phyloP scores from a whole-genome alignment of 192 early-diverging fungal species.

The Coemansia sp. region DNA sequence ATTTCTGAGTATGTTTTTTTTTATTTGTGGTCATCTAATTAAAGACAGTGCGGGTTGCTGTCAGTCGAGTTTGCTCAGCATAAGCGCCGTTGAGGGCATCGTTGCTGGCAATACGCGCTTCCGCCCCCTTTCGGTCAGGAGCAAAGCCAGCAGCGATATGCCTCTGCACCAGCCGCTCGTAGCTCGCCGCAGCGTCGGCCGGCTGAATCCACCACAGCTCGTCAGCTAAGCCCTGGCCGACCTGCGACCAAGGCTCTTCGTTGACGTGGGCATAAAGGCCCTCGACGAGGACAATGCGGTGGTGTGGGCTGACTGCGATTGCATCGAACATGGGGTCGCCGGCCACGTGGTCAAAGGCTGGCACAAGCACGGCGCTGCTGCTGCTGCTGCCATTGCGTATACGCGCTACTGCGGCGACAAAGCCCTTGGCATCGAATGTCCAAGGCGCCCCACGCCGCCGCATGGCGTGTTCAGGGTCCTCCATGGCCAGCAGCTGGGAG shows the following conservation, averaged over 20 bases:
- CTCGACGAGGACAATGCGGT: slow-evolving; percentile 59
- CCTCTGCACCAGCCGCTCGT: slow-evolving; percentile 42
- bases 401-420: slow-evolving; percentile 23
- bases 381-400: slow-evolving; percentile 2
- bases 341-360: slow-evolving; percentile 59
- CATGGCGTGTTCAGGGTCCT: slow-evolving; percentile 49
- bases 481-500: slow-evolving; percentile 16
- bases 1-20: neutral
- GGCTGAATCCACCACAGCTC: slow-evolving; percentile 58
- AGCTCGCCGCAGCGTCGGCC: slow-evolving; percentile 15
- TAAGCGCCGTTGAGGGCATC: slow-evolving; percentile 42
- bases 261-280: slow-evolving; percentile 57
- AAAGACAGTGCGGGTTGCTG: slow-evolving; percentile 28
- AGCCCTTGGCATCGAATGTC: slow-evolving; percentile 57
- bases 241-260: slow-evolving; percentile 46
- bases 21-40: slow-evolving; percentile 15
- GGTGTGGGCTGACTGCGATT: slow-evolving; percentile 36
- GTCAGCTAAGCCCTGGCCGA: slow-evolving; percentile 31
- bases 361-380: slow-evolving; percentile 17
- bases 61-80: slow-evolving; percentile 28
- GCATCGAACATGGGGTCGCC: slow-evolving; percentile 57
- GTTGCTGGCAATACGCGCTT: slow-evolving; percentile 27
- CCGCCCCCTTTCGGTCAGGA: slow-evolving; percentile 19
- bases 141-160: slow-evolving; percentile 56
- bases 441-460: slow-evolving; percentile 59